Conservation (phyloP, 768 basidiomycete genomes). For the Kwoniella mangroviensis region DNA sequence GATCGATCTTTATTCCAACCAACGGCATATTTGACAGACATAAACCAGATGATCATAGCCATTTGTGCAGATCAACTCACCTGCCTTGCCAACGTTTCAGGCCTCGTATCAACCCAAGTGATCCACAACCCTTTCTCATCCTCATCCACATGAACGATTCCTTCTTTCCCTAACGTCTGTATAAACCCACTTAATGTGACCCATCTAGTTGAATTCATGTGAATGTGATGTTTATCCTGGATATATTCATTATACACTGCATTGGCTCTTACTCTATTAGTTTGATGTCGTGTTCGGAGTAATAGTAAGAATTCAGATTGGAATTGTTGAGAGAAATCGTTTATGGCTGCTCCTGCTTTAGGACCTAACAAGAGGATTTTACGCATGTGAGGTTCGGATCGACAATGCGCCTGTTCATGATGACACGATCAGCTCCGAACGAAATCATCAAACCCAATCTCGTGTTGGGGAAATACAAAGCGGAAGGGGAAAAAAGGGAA, state of each 20-base stretch:
- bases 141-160: conserved; percentile 91
- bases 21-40: too few relatives aligned
- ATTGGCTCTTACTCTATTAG: conserved; percentile 92
- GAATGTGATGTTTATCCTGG: conserved; percentile 86
- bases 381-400: conserved; percentile 80
- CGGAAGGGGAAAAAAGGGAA: not conserved
- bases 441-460: too few relatives aligned
- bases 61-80: conserved; percentile 56
- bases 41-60: too few relatives aligned
- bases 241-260: conserved; percentile 98
- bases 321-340: conserved; percentile 84
- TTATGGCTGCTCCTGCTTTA: conserved; percentile 86
- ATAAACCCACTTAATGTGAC: conserved; percentile 95
- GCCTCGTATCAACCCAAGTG: conserved; percentile 95
- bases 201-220: conserved; percentile 99
- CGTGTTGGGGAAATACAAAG: not conserved
- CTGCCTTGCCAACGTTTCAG: conserved; percentile 88
- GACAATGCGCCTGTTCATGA: conserved; percentile 31
- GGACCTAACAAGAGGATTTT: conserved; percentile 98
- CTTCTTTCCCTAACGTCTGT: conserved; percentile 82
- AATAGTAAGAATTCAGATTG: conserved; percentile 90
- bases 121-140: conserved; percentile 99
- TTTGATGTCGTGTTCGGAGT: conserved; percentile 88
- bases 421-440: too few relatives aligned
- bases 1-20: not conserved